Evolutionary conservation across 2,329 filamentous ascomycete species (phyloP).

Genomic region (Hypoxylon sp.): DNA sequence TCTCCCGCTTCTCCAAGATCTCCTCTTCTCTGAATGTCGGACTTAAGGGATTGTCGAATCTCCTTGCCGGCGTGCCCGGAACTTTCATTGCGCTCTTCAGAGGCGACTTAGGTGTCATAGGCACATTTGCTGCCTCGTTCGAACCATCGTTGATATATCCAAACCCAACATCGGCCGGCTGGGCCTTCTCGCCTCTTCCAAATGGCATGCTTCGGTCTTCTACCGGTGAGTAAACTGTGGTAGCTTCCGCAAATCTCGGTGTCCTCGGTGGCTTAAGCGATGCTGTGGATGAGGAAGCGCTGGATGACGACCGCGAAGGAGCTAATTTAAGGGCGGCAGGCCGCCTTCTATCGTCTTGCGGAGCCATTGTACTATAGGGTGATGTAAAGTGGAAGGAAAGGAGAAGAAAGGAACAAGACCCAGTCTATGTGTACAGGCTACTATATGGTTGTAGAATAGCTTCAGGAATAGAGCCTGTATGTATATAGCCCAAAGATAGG

Average conservation of each 20-base stretch:
- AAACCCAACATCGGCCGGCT: constrained; percentile 91
- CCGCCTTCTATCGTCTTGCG: constrained; percentile 68
- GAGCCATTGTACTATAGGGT: constrained; percentile 53
- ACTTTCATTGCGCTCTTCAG: constrained; percentile 92
- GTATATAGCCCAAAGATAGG: constrained; percentile 52
- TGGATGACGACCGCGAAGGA: constrained; percentile 64
- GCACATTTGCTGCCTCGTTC: constrained; percentile 71
- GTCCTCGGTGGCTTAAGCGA: constrained; percentile 78
- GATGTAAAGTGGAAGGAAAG: constrained; percentile 48
- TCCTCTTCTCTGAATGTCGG: constrained; percentile 94
- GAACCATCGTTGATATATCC: constrained; percentile 81
- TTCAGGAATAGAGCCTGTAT: constrained; percentile 50
- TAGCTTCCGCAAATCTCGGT: constrained; percentile 86
- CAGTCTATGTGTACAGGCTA: constrained; percentile 55
- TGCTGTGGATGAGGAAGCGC: constrained; percentile 66
- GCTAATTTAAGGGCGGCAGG: constrained; percentile 69
- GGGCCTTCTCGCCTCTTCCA: constrained; percentile 69
- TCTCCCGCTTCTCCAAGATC: constrained; percentile 86
- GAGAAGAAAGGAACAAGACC: constrained; percentile 55
- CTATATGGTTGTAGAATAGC: constrained; percentile 48
- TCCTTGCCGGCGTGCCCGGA: constrained; percentile 83
- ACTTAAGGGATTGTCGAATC: constrained; percentile 83
- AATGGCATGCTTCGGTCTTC: constrained; percentile 72
- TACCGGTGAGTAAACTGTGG: constrained; percentile 82
- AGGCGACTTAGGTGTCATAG: constrained; percentile 80